phyloP scores from a whole-genome alignment of 495 filamentous ascomycete species.

The Aspergillus asperescens region DNA sequence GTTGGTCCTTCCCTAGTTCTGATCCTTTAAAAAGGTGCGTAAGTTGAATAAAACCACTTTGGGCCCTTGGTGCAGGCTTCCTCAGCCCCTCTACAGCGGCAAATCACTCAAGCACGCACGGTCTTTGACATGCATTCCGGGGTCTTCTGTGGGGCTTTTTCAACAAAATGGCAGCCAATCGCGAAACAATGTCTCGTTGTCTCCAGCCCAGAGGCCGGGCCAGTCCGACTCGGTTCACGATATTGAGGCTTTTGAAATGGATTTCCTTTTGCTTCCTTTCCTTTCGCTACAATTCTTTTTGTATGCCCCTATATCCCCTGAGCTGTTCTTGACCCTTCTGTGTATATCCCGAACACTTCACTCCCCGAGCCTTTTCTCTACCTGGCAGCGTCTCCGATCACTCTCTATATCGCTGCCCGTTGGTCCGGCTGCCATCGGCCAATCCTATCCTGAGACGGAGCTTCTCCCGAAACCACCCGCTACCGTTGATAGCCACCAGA shows the following conservation, averaged over 20 bases:
- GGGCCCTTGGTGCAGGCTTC: not conserved
- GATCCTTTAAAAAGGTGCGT: not conserved
- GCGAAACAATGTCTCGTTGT: not conserved
- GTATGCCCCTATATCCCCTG: not conserved
- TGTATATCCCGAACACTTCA: too few species aligned
- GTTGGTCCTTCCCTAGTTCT: not conserved
- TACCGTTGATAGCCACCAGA: conserved; percentile 8
- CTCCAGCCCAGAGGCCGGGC: conserved; percentile 1
- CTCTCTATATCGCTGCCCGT: not conserved
- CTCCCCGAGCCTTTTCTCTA: too few species aligned
- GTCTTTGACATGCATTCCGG: conserved; percentile 5
- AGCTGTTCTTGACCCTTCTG: not conserved
- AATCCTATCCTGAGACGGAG: conserved; percentile 2
- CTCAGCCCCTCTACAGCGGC: not conserved
- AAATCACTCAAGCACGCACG: not conserved
- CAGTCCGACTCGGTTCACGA: not conserved
- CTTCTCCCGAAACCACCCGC: conserved; percentile 11
- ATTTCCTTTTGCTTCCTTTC: conserved; percentile 1
- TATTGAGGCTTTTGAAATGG: not conserved
- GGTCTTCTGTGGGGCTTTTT: conserved; percentile 12
- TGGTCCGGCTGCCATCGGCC: not conserved
- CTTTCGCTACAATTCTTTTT: not conserved
- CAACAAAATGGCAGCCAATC: conserved; percentile 1
- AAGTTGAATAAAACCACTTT: not conserved
- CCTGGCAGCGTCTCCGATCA: not conserved